Evolutionary conservation across 257 asterid species (phyloP), one percentile per base, ranked within the genome.

Genomic region (Solanum commersonii): DNA sequence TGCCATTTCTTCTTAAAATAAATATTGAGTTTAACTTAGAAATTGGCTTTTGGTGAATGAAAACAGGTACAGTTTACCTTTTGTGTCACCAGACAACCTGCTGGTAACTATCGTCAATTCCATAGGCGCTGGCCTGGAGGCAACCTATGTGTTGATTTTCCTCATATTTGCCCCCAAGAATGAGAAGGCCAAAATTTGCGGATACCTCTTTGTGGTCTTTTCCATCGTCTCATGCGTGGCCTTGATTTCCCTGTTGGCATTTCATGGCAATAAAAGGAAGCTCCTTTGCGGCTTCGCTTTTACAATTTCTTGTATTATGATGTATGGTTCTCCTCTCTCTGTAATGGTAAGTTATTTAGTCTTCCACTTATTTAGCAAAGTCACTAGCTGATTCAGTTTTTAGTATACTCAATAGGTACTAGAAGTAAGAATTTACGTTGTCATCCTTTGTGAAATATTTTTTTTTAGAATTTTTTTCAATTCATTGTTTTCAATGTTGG

Each of bases 241-340:
- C 65, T 42, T 91, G 78, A 89, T 95, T 44, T 95, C 98, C 1
- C 4, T 90, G 35, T 88, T 92, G 12, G 96, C 94, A 35, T 86
- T 94, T 71, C 93, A 88, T 85, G 87, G 84, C 8, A 87, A 89
- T 10, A 87, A 44, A 12, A 92, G 91, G 90, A 93, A 93, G 89
- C 18, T 91, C 11, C 71, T 96, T 3, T 93, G 97, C 84, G 98
- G 98, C 8, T 88, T 90, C 82, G 96, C 94, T 31, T 95, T 94
- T 12, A 74, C 95, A 0, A 18, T 92, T 4, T 94, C 94, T 92
- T 94, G 96, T 77, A 93, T 94, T 84, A 63, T 94, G 1, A 96
- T 96, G 98, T 96, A 96, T 86, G 99, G 95, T 59, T 93, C 98
- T 5, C 98, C 99, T 33, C 79, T 96, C 7, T 93, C 98, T 0